Evolutionary conservation across 1,284 basidiomycete species (phyloP), one percentile per base, ranked within the genome.

Genomic region (Trametes hirsuta): DNA sequence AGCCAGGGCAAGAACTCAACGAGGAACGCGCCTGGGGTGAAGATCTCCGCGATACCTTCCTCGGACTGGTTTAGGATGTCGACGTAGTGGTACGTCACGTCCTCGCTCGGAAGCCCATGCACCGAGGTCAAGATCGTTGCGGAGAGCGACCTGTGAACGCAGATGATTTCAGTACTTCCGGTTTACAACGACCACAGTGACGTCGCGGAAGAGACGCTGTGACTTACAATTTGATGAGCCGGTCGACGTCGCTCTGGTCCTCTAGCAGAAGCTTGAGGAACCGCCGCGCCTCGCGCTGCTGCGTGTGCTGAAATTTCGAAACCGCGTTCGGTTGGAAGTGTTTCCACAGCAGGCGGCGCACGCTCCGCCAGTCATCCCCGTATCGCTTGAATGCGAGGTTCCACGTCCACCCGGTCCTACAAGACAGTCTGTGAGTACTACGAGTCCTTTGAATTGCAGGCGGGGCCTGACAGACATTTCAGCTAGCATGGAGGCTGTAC

Each of bases 331-430:
- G 36, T 18, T 49, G 47, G 21, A 66, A 52, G 22, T 67, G 47
- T 14, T 18, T 25, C 49, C 49, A 51, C 21, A 67, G 62, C 52
- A 72, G 56, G 50, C 80, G 81, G 58, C 87, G 83, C 66, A 81
- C 84, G 62, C 81, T 81, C 46, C 86, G 84, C 69, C 86, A 83
- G 34, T 79, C 79, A 64, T 85, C 81, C 53, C 83, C 84, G 68
- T 88, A 88, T 34, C 79, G 84, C 47, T 84, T 74, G 55, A 90
- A 77, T 18, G 80, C 85, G 24, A 89, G 75, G 0, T 83, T 81
- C 61, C 84, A 76, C 59, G 84, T 83, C 87, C 86, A 88, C 25
- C 87, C 87, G n/a, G 85, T 78, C 12, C 88, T 79, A n/a, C 8
- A 35, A 14, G 18, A 35, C 12, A 11, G 44, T 6, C 11, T 11